phyloP scores from a whole-genome alignment of 2,329 filamentous ascomycete species.

The Penicillium freii region DNA sequence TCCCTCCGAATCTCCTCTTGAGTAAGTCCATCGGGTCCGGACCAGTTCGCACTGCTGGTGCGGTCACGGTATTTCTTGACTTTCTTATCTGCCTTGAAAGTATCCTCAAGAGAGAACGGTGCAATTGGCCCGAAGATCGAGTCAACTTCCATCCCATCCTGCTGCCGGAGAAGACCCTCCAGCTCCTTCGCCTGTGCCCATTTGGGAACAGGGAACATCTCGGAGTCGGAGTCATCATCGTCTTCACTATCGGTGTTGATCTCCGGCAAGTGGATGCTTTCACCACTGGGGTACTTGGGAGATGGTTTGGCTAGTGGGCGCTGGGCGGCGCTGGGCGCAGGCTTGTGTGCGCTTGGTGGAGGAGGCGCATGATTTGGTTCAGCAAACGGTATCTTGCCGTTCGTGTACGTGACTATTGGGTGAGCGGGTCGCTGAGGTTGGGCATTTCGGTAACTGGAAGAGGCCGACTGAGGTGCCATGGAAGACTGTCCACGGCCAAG shows the following conservation, averaged over 20 bases:
- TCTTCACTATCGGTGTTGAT: conserved; percentile 95
- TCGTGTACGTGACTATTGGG: conserved; percentile 82
- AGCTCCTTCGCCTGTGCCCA: conserved; percentile 91
- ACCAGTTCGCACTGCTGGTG: conserved; percentile 95
- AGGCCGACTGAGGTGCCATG: conserved; percentile 31
- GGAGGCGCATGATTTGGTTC: conserved; percentile 59
- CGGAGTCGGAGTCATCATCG: conserved; percentile 63
- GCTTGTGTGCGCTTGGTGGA: conserved; percentile 56
- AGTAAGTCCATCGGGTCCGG: conserved; percentile 74
- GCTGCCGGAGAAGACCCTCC: conserved; percentile 68
- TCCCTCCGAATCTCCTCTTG: conserved; percentile 84
- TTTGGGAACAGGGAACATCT: conserved; percentile 64
- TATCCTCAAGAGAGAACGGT: conserved; percentile 91
- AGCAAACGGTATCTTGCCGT: conserved; percentile 85
- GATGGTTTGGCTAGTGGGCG: conserved; percentile 60
- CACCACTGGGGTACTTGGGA: conserved; percentile 82
- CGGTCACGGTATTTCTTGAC: conserved; percentile 85
- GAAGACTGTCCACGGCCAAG: conserved; percentile 39
- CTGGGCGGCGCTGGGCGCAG: conserved; percentile 52
- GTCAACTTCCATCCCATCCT: conserved; percentile 72
- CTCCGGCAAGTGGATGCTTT: conserved; percentile 87
- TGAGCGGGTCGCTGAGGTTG: conserved; percentile 63
- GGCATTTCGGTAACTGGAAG: conserved; percentile 42
- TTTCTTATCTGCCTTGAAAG: conserved; percentile 87
- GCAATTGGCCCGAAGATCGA: conserved; percentile 89